These are phyloP conservation scores for Hypoxylon sp. DNA, from an alignment of 2,329 filamentous ascomycete species.

Conservation along the genomic window DNA sequence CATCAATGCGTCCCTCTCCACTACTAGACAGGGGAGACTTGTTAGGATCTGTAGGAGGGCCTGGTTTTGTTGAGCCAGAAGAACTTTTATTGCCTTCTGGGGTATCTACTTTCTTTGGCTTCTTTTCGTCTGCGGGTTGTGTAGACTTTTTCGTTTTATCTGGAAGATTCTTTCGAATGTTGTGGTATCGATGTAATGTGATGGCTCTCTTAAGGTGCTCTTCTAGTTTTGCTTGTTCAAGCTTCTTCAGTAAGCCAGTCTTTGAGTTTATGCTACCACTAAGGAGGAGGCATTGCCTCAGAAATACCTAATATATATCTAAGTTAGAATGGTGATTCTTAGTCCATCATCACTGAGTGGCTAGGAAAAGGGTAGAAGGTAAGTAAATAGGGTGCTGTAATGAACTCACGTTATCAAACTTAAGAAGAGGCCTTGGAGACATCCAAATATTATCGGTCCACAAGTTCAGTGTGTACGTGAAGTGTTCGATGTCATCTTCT, in stretches of 20 bases:
- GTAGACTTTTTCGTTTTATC: background rate
- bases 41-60: background rate
- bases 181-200: background rate
- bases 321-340: background rate
- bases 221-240: conserved; percentile 15
- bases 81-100: background rate
- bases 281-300: conserved; percentile 3
- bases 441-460: conserved; percentile 11
- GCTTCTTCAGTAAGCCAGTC: background rate
- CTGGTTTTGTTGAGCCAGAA: background rate
- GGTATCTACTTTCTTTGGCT: background rate
- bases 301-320: background rate
- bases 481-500: background rate
- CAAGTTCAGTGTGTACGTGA: background rate
- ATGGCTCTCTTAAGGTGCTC: conserved; percentile 20
- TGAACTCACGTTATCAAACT: conserved; percentile 1
- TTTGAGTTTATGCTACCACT: background rate
- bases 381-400: background rate
- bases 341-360: background rate
- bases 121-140: no score
- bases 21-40: background rate
- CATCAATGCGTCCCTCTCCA: no score
- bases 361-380: no score
- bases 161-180: background rate
- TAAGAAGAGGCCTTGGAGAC: conserved; percentile 12